Conservation (phyloP, 2,329 filamentous ascomycete genomes). For the Xylaria sp. region DNA sequence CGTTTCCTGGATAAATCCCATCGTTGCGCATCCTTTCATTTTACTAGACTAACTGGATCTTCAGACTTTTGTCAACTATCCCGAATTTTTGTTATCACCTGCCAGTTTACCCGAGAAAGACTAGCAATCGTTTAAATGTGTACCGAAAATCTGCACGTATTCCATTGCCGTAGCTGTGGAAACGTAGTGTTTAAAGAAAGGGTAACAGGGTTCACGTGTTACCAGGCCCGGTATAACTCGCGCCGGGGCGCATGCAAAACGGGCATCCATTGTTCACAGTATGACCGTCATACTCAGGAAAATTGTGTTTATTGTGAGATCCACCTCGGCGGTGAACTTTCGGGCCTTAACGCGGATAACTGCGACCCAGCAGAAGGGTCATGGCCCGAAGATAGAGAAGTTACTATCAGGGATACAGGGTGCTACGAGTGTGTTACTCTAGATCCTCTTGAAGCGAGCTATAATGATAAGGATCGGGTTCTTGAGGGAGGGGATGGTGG, state of each 20-base stretch:
- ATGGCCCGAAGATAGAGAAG: constrained; percentile 30
- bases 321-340: constrained; percentile 20
- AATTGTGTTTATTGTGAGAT: constrained; percentile 43
- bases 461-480: not conserved
- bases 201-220: constrained; percentile 40
- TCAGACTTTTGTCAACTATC: not conserved
- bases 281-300: constrained; percentile 33
- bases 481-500: not conserved
- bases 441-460: not conserved
- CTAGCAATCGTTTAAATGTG: constrained; percentile 39
- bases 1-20: not conserved
- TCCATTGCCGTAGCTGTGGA: constrained; percentile 38
- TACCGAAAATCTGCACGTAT: constrained; percentile 36
- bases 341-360: constrained; percentile 27
- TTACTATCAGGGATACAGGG: not conserved
- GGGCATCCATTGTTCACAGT: constrained; percentile 38
- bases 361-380: constrained; percentile 30
- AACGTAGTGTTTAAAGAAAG: constrained; percentile 30
- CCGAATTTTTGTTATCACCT: not conserved
- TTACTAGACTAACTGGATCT: constrained; percentile 22
- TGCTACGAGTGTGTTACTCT: not conserved
- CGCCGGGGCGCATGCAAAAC: constrained; percentile 40
- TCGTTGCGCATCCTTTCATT: not conserved
- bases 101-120: not conserved
- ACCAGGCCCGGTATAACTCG: constrained; percentile 24